Evolutionary conservation across 306 rosid genomes (phyloP).

Genomic region (Oxytropis ochrocephala): DNA sequence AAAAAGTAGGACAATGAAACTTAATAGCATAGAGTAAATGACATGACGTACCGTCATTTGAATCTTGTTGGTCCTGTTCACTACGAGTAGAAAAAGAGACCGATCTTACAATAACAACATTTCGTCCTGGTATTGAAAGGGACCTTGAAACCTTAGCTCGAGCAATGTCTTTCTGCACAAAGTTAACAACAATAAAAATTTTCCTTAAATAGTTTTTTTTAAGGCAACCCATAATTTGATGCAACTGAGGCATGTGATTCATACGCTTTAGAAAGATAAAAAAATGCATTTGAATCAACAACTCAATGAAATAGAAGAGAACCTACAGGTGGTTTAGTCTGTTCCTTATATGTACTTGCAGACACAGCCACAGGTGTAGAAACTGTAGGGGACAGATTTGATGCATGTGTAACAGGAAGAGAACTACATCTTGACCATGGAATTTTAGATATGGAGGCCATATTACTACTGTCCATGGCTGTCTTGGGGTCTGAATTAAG

Average conservation of each 20-base stretch:
- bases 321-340: conserved; percentile 52
- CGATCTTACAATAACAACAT: conserved; percentile 76
- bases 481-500: conserved; percentile 51
- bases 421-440: conserved; percentile 77
- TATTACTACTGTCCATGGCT: conserved; percentile 46
- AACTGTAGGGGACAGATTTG: conserved; percentile 61
- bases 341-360: conserved; percentile 59
- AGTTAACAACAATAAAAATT: conserved; percentile 17
- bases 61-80: conserved; percentile 42
- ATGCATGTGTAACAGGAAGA: conserved; percentile 73
- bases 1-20: conserved; percentile 9
- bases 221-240: conserved; percentile 8
- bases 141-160: conserved; percentile 77
- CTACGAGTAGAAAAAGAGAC: conserved; percentile 49
- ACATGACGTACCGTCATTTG: conserved; percentile 53
- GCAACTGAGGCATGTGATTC: conserved; percentile 5
- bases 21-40: background rate
- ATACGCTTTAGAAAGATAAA: conserved; percentile 4
- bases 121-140: conserved; percentile 73
- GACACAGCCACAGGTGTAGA: conserved; percentile 69
- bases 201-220: background rate
- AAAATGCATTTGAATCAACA: conserved; percentile 4
- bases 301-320: conserved; percentile 11
- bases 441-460: conserved; percentile 37
- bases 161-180: conserved; percentile 58